Base-by-base conservation (phyloP, 352 stramenopile species). In the Globisporangium carolinianum region DNA sequence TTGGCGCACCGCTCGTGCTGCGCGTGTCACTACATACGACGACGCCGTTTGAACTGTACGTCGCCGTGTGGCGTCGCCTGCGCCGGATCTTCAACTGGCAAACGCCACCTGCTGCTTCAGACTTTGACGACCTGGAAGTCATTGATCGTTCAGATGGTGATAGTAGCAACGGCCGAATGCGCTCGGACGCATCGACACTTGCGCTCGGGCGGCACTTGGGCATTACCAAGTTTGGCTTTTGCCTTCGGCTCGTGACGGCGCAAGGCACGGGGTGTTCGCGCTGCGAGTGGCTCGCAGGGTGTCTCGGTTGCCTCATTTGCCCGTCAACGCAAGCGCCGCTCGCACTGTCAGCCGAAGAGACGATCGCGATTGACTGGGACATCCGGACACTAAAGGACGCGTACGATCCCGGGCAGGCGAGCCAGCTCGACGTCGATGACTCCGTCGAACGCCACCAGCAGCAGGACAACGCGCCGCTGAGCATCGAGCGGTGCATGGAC, bases 331-430 rank as follows among this genome's bases (percentile, higher is more conserved):
- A 66, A 3, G 69, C 60, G 0, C 43, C 71, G 4, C 69, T 92
- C 6, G 56, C 71, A 5, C 63, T 95, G 7, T 66, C 80, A 9
- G 79, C 76, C 0, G 83, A 91, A 42, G 80, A 94, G 67, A 95
- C 87, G 0, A 75, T 97, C 18, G 79, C 86, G 1, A 94, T 97
- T 43, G 88, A 97, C 53, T 97, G 88, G 88, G 86, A 94, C 55
- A 90, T 91, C n/a, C 75, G 74, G 11, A 90, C 80, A 6, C 70
- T 95, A 2, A 94, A 91, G 49, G 80, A 94, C 51, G 84, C 91
- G 57, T 96, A 94, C 57, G 83, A 96, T 51, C 77, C 80, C 2
- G 87, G 87, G 57, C 79, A 94, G 72, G 82, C 84, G 5, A 91
- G 80, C 61, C 91, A 91, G 61, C 63, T 92, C 43, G 77, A 91